These are phyloP conservation scores for Cyberlindnera nakhonratchasimensis DNA, from an alignment of 805 yeast genomes.

Conservation along the genomic window DNA sequence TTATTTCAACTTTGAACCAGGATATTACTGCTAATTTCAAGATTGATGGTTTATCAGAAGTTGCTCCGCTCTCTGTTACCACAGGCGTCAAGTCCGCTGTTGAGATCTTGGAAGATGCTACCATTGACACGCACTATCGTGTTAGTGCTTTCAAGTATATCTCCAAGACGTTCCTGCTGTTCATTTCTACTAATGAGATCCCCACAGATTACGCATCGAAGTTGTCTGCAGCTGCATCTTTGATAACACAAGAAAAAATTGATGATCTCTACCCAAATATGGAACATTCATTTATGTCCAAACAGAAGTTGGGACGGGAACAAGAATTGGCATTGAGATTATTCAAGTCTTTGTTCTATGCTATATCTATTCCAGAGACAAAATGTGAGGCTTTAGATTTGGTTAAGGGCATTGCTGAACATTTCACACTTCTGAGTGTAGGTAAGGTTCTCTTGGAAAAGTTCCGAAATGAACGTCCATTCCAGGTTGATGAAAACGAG, in stretches of 20 bases:
- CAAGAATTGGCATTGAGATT: conserved; percentile 64
- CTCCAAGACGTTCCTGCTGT: conserved; percentile 59
- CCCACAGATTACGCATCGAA: conserved; percentile 40
- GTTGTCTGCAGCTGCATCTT: conserved; percentile 48
- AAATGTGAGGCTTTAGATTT: conserved; percentile 62
- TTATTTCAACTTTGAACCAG: conserved; percentile 54
- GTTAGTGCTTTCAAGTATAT: conserved; percentile 75
- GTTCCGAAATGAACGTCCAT: conserved; percentile 62
- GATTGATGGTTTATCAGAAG: conserved; percentile 62
- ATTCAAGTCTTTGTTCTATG: conserved; percentile 66
- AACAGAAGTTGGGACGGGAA: conserved; percentile 52
- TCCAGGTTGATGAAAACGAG: conserved; percentile 74
- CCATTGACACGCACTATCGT: conserved; percentile 57
- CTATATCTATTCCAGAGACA: conserved; percentile 72
- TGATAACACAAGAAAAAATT: conserved; percentile 36
- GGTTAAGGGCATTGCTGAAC: conserved; percentile 67
- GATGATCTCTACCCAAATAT: conserved; percentile 30
- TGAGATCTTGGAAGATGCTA: conserved; percentile 64
- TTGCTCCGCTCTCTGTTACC: conserved; percentile 72
- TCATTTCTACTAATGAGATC: conserved; percentile 45
- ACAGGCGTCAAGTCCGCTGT: conserved; percentile 82
- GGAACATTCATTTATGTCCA: conserved; percentile 43
- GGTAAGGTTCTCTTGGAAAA: conserved; percentile 70
- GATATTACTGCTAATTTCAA: conserved; percentile 66
- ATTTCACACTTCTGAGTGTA: conserved; percentile 73